These are phyloP conservation scores for Rutstroemia sp. DNA, from an alignment of 2,329 filamentous ascomycete species.

Conservation along the genomic window DNA sequence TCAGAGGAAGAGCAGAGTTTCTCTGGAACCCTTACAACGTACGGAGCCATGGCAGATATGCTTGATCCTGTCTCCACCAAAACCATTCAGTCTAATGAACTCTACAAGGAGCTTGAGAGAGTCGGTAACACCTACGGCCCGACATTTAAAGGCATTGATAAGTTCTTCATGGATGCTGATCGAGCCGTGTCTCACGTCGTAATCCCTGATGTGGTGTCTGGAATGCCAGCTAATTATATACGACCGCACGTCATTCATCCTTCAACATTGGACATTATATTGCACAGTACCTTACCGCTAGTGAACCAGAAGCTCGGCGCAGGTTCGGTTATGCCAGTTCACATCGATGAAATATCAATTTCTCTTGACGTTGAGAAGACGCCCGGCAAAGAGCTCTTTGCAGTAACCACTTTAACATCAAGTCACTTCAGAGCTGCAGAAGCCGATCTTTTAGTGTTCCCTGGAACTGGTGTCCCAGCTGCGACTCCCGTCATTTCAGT, in stretches of 20 bases:
- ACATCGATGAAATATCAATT: background rate
- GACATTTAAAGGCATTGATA: constrained; percentile 32
- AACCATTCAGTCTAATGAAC: too few species aligned
- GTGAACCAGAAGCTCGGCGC: background rate
- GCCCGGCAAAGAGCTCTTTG: background rate
- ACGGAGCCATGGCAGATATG: background rate
- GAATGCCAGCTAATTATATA: constrained; percentile 30
- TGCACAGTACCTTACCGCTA: background rate
- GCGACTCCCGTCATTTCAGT: too few species aligned
- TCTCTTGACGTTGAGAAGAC: background rate
- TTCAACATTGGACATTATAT: constrained; percentile 40
- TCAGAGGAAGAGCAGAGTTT: background rate
- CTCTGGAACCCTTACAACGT: background rate
- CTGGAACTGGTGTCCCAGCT: too few species aligned
- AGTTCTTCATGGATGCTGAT: background rate
- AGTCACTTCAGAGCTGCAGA: too few species aligned
- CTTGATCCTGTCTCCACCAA: too few species aligned
- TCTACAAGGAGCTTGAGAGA: background rate
- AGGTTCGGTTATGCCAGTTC: background rate
- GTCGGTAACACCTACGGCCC: constrained; percentile 42
- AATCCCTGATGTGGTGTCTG: background rate
- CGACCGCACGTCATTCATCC: constrained; percentile 47
- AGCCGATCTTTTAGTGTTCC: too few species aligned
- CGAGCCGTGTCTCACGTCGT: background rate
- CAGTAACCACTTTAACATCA: background rate